Evolutionary conservation across 2,329 filamentous ascomycete genomes (phyloP).

Genomic region (Aureobasidium zeae): DNA sequence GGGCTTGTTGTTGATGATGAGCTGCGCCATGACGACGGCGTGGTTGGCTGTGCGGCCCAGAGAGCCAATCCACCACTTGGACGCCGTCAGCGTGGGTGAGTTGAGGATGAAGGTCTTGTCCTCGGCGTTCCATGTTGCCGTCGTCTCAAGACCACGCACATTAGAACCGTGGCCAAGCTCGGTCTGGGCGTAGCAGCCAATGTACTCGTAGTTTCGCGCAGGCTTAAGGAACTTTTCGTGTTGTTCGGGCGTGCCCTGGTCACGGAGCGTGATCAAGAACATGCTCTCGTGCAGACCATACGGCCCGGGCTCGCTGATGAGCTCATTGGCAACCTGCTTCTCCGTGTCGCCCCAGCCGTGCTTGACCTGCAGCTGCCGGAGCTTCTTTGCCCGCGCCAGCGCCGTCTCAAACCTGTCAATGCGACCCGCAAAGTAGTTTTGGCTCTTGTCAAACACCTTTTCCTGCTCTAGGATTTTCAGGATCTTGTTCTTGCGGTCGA

Average conservation of each 20-base stretch:
- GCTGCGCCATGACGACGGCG: constrained; percentile 70
- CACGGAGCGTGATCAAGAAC: constrained; percentile 60
- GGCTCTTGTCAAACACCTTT: constrained; percentile 66
- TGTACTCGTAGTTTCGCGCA: constrained; percentile 60
- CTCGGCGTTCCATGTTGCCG: constrained; percentile 61
- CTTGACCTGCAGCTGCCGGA: constrained; percentile 56
- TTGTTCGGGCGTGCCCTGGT: constrained; percentile 65
- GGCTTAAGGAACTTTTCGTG: constrained; percentile 62
- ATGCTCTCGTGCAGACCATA: constrained; percentile 64
- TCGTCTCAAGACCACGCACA: constrained; percentile 62
- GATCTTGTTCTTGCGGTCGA: constrained; percentile 52
- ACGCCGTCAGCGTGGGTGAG: constrained; percentile 63
- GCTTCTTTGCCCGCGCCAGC: constrained; percentile 59
- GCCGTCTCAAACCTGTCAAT: constrained; percentile 60
- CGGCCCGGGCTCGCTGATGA: constrained; percentile 64
- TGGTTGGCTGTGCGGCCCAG: constrained; percentile 67
- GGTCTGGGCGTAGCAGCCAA: constrained; percentile 74
- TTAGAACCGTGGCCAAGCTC: constrained; percentile 73
- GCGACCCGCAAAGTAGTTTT: constrained; percentile 66
- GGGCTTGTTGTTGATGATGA: constrained; percentile 57
- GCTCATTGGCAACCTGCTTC: constrained; percentile 53
- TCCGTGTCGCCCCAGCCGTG: constrained; percentile 61
- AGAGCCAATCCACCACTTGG: constrained; percentile 81
- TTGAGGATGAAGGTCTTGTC: constrained; percentile 69
- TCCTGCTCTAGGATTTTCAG: constrained; percentile 57